phyloP scores from a whole-genome alignment of 805 yeast species.

The Ogataea corticis region DNA sequence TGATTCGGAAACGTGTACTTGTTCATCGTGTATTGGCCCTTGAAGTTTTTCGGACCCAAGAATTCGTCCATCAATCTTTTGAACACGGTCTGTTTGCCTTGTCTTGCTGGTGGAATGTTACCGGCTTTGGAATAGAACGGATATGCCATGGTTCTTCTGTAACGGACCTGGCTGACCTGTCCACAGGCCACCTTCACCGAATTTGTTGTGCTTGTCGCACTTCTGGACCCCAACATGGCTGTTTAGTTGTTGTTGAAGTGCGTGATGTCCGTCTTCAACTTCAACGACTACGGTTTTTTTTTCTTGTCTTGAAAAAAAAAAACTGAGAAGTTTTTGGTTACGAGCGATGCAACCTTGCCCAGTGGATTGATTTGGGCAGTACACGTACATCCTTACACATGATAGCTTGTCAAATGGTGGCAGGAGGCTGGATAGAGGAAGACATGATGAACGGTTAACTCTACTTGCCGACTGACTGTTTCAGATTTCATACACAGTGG shows the following conservation, averaged over 20 bases:
- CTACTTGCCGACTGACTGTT: too few relatives aligned
- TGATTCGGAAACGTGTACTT: constrained; percentile 69
- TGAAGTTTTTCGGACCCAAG: constrained; percentile 80
- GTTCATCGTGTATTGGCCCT: constrained; percentile 78
- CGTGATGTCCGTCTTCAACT: not conserved
- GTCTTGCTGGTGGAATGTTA: constrained; percentile 37
- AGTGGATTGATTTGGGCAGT: not conserved
- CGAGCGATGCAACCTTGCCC: not conserved
- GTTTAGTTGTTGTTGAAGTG: not conserved
- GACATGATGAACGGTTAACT: not conserved
- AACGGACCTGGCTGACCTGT: constrained; percentile 47
- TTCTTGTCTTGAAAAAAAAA: not conserved
- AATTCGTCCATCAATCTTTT: constrained; percentile 68
- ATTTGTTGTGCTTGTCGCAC: constrained; percentile 1
- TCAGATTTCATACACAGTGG: too few relatives aligned
- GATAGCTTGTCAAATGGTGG: not conserved
- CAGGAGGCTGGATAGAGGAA: not conserved
- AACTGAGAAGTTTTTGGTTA: constrained; percentile 4
- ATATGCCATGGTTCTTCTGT: constrained; percentile 54
- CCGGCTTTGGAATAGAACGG: constrained; percentile 51
- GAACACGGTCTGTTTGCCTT: constrained; percentile 50
- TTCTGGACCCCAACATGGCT: constrained; percentile 5
- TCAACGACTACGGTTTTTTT: not conserved
- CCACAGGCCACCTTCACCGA: constrained; percentile 15
- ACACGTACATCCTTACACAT: not conserved